Percentiles rank a stretch among this genome's conserved stretches.
These are phyloP conservation scores for Linnemannia zychae DNA, from an alignment of 192 early-diverging fungal species.

Conservation along the genomic window DNA sequence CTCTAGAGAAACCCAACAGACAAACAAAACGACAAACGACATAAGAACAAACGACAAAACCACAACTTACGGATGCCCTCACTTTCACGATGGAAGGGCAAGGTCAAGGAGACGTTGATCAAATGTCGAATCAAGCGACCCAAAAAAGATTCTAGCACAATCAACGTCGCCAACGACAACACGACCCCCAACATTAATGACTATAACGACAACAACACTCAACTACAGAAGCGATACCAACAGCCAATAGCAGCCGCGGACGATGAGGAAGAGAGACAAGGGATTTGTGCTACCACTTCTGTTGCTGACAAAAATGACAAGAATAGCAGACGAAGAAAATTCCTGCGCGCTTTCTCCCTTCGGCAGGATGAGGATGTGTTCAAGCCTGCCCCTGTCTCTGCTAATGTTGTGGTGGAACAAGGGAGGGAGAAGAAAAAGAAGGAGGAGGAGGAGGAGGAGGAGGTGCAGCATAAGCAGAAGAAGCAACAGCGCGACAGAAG, in stretches of 20 bases:
- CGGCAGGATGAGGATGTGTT: background rate
- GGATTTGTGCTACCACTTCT: background rate
- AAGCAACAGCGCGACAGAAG: background rate
- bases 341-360: too few relatives aligned
- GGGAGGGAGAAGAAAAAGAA: background rate
- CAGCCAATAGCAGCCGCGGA: background rate
- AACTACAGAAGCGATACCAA: background rate
- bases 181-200: background rate
- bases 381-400: too few relatives aligned
- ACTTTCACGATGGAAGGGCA: background rate
- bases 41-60: background rate
- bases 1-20: too few relatives aligned
- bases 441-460: background rate
- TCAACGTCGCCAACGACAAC: background rate
- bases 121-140: background rate
- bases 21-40: too few relatives aligned
- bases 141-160: background rate
- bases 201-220: background rate
- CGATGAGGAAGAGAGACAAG: background rate
- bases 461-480: background rate
- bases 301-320: constrained; percentile 1
- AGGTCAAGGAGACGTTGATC: background rate
- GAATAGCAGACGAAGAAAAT: background rate
- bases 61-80: background rate
- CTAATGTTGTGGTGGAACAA: background rate